Evolutionary conservation across 129 eudicot species (phyloP).

Genomic region (Ambrosia trifida): DNA sequence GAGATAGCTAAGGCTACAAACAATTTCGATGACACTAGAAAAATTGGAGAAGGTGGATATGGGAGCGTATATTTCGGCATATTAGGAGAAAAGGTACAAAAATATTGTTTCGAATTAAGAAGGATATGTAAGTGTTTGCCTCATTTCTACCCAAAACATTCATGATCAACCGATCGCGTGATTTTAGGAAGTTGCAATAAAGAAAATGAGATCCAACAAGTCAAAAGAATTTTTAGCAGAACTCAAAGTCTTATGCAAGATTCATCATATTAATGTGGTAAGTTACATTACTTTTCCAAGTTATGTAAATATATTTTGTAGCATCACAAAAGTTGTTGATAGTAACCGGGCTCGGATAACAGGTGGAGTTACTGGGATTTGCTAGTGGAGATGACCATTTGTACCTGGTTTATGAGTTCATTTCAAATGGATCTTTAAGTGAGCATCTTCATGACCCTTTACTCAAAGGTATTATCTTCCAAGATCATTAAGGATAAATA

Average conservation of each 20-base stretch:
- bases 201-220: slow-evolving; percentile 88
- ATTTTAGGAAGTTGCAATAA: slow-evolving; percentile 71
- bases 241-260: slow-evolving; percentile 75
- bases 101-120: not conserved
- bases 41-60: slow-evolving; percentile 84
- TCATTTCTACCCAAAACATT: not conserved
- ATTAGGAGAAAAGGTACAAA: slow-evolving; percentile 59
- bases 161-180: slow-evolving; percentile 10
- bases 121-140: not conserved
- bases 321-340: slow-evolving; percentile 1
- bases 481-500: slow-evolving; percentile 4
- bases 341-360: not conserved
- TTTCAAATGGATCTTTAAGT: slow-evolving; percentile 70
- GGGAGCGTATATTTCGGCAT: slow-evolving; percentile 77
- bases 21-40: slow-evolving; percentile 60
- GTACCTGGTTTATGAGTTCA: slow-evolving; percentile 71
- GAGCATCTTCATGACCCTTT: slow-evolving; percentile 87
- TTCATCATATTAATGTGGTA: slow-evolving; percentile 92
- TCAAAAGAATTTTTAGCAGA: slow-evolving; percentile 80
- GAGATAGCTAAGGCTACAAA: slow-evolving; percentile 77
- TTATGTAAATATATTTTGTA: not conserved
- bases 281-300: slow-evolving; percentile 17
- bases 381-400: slow-evolving; percentile 85
- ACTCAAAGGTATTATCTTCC: slow-evolving; percentile 55
- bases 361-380: slow-evolving; percentile 86